Evolutionary conservation across 2,329 filamentous ascomycete genomes (phyloP), one percentile per base, ranked within the genome.

Genomic region (Chaetothyriales sp.): DNA sequence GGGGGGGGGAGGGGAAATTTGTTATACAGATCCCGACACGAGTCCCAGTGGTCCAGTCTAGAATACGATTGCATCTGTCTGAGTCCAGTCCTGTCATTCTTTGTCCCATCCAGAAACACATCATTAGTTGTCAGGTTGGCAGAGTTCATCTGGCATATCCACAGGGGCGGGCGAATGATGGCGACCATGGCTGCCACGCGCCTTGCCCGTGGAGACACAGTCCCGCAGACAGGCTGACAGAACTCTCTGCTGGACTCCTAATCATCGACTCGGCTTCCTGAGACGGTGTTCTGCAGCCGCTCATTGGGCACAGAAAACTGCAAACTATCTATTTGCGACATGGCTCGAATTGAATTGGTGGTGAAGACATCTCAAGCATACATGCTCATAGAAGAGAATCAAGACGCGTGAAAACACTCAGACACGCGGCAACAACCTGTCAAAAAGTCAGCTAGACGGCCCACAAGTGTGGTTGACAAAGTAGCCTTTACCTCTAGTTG

Each of bases 381-480:
- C 12, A 10, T 39, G 18, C 42, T 70, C 57, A 98, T 66, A 98
- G 81, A 55, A 98, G 76, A 48, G 92, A 96, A 72, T 98, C 92
- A 63, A 98, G 84, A 65, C 90, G 81, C 57, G 92, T 98, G 68
- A 98, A 98, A 63, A 98, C 92, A 71, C 85, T 95, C 68, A 98
- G 72, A 69, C 92, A 96, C 60, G 92, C 92, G 49, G 92, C 89
- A 49, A 98, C 87, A 63, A 86, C 81, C 78, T 82, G 53, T 52
- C 44, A 18, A 53, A 53, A 36, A 47, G 42, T 48, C 43, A 46
- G 47, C 52, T 56, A 49, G 20, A 18, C 44, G 20, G 42, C 47
- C 26, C 47, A 19, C 32, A 44, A 39, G 6, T 25, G 18, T 8
- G 12, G 49, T 5, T 18, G 43, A 49, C 19, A 19, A 1, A 12